Conservation (phyloP, 106 monocot genomes). For the Platanthera zijinensis region DNA sequence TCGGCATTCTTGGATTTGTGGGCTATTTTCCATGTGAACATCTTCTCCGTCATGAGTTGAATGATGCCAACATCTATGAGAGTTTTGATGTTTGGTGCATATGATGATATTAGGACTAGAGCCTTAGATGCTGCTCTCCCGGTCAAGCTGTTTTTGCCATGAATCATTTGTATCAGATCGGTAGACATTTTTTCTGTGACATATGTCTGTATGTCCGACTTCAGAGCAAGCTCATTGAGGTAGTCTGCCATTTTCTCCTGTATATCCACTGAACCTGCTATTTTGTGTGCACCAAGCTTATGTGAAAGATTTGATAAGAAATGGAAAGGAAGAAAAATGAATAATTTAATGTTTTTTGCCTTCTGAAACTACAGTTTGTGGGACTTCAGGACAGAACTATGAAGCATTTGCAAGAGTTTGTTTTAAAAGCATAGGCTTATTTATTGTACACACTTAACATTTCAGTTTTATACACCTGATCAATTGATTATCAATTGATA, state of each 20-base stretch:
- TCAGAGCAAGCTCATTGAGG: constrained; percentile 35
- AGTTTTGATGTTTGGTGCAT: constrained; percentile 19
- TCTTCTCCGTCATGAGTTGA: constrained; percentile 30
- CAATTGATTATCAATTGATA: no score
- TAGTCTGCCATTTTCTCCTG: constrained; percentile 46
- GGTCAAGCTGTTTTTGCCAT: constrained; percentile 8
- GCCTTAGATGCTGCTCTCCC: constrained; percentile 37
- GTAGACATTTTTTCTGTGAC: constrained; percentile 29
- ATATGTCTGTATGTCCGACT: constrained; percentile 21
- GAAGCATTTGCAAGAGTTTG: background rate
- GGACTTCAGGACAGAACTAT: background rate
- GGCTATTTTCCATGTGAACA: constrained; percentile 24
- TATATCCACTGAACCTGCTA: constrained; percentile 36
- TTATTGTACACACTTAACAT: no score
- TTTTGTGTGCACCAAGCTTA: background rate
- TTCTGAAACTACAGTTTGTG: background rate
- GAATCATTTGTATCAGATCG: constrained; percentile 36
- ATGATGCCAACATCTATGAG: constrained; percentile 37
- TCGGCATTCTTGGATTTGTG: constrained; percentile 17
- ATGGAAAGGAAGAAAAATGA: background rate
- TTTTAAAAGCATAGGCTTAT: no score
- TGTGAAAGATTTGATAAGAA: background rate
- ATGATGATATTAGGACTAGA: constrained; percentile 43
- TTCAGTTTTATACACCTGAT: no score
- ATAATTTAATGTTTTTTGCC: background rate